Evolutionary conservation across 2,329 filamentous ascomycete genomes (phyloP), one percentile per base, ranked within the genome.

Genomic region (Aspergillus sp.): DNA sequence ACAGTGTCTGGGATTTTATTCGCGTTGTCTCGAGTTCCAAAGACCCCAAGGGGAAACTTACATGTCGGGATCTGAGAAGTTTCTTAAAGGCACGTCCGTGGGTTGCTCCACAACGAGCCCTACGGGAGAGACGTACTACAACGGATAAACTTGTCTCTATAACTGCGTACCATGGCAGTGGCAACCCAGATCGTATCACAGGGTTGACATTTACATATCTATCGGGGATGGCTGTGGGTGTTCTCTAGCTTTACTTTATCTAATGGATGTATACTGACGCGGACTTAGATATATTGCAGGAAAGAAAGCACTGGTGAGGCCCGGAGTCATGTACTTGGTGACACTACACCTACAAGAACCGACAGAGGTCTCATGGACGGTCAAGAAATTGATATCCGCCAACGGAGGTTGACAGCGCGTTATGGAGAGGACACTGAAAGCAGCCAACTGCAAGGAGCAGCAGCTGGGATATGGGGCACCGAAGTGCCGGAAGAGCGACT

Each of bases 1-100:
- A 57, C 33, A 21, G 31, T 8, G 23, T 7, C 3, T 60, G 58
- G 58, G 54, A 55, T 24, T 52, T 54, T 23, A 37, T 45, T 3
- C 45, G 50, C 5, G 31, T 55, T 2, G 46, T 35, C 17, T 40
- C 15, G 15, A 43, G 23, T 2, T 33, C 31, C 21, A 59, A 41
- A 27, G 4, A 8, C 1, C 6, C 49, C 3, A 8, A 27, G 1
- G 6, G 4, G 3, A 27, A 27, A 12, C 6, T 54, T 12, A 8
- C 35, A 6, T 15, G 9, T 12, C 54, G 57, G 49, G 47, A 57
- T 19, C 37, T 45, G 3, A 15, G 9, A 2, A 5, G 48, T 19
- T 21, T 35, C 15, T 12, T 27, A 11, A 6, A 37, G 15, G 7
- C 15, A 7, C 33, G 47, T 8, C 47, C 39, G 19, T 55, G 47